Percentiles rank a stretch among this genome's conserved stretches.
Evolutionary conservation across 345 rosid genomes (phyloP).

Genomic region (Trapa bicornis): DNA sequence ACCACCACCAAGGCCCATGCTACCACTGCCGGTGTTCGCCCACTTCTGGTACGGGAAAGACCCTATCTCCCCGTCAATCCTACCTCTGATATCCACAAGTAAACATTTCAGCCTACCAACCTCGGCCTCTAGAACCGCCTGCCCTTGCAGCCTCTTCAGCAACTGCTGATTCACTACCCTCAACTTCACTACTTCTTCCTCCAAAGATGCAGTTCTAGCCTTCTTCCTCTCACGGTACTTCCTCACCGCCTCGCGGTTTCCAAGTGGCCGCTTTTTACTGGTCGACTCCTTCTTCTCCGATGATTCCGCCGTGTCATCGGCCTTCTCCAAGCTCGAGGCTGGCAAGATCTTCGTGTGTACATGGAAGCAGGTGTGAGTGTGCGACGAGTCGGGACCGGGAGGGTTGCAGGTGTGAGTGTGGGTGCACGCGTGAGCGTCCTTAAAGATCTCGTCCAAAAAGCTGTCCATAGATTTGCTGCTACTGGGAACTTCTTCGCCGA

Average conservation of each 20-base stretch:
- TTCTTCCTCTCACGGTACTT: conserved; percentile 98
- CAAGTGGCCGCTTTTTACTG: conserved; percentile 53
- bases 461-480: conserved; percentile 56
- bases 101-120: conserved; percentile 82
- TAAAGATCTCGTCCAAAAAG: conserved; percentile 25
- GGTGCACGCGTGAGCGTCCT: conserved; percentile 70
- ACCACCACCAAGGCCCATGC: conserved; percentile 8
- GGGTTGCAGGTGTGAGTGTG: conserved; percentile 94
- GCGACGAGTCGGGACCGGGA: conserved; percentile 78
- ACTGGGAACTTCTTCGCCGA: conserved; percentile 51
- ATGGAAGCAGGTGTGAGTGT: conserved; percentile 85
- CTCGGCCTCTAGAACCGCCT: conserved; percentile 85
- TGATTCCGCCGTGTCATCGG: conserved; percentile 78
- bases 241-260: conserved; percentile 84
- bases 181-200: conserved; percentile 66
- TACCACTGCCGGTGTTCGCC: conserved; percentile 24
- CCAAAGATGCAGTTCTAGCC: conserved; percentile 85
- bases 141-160: conserved; percentile 77
- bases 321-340: conserved; percentile 47
- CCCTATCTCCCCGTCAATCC: conserved; percentile 97
- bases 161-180: conserved; percentile 76
- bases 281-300: conserved; percentile 28
- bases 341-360: conserved; percentile 81
- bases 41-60: conserved; percentile 88
- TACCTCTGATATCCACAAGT: conserved; percentile 89